Base-by-base conservation (phyloP, 768 basidiomycete genomes). In the Boletales sp. region DNA sequence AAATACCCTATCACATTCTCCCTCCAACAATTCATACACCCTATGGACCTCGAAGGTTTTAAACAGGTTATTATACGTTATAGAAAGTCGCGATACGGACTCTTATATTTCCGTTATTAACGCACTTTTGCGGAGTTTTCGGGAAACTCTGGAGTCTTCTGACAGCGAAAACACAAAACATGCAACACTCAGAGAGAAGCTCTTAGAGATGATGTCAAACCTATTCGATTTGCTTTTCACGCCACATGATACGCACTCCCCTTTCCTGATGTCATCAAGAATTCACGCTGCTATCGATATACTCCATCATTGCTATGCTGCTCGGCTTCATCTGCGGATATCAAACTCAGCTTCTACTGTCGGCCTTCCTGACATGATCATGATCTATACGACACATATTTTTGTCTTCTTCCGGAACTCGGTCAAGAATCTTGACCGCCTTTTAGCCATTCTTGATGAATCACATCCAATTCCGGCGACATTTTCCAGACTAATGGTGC, bases 41-140 rank as follows among this genome's bases (percentile, higher is more conserved):
- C 60, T 68, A 34, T 82, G 78, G 77, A 63, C 70, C 13, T 76
- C 71, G 51, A 74, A 71, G 54, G 74, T 72, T 10, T 54, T 75
- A 14, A 59, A 69, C 32, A 72, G 60, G 8, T 60, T 79, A 39
- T 68, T 65, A 4, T 59, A 65, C n/a, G 50, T 53, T 4, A 42
- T 75, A 19, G 66, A 64, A 47, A 47, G 43, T 24, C 48, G 55
- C 5, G 70, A 77, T 46, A 62, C 69, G 7, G 57, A 51, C 11
- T 66, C 65, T 11, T 72, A 72, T 59, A 54, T 73, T 41, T 34
- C 48, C 32, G 58, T 74, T 43, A 50, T 64, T 47, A 48, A 53
- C 40, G 53, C 65, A 11, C 50, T 77, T n/a, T 62, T 65, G 34
- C 50, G 50, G 19, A 57, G 43, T 17, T 53, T 67, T 38, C 49